Evolutionary conservation across 225 moss, liverwort and hornwort species (phyloP).

Genomic region (Lunularia cruciata): DNA sequence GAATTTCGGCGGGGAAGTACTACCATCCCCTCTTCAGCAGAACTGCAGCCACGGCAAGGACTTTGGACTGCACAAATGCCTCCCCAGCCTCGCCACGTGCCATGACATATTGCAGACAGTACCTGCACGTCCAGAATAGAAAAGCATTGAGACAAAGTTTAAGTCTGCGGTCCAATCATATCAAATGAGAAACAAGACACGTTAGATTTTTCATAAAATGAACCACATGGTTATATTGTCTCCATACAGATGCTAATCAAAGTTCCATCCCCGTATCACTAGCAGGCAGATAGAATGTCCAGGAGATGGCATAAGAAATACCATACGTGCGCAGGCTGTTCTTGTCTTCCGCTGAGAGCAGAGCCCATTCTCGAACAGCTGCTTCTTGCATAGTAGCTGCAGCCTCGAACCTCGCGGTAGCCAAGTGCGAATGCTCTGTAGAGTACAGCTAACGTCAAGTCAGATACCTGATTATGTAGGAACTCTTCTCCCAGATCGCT

Average conservation of each 20-base stretch:
- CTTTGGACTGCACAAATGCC: constrained; percentile 92
- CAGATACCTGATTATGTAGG: not conserved
- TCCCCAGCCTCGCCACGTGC: constrained; percentile 90
- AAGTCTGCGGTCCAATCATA: too few relatives aligned
- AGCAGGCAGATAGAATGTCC: not conserved
- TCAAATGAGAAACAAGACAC: too few relatives aligned
- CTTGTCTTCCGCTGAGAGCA: constrained; percentile 78
- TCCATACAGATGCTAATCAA: not conserved
- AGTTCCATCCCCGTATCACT: too few relatives aligned
- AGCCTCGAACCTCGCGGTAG: constrained; percentile 94
- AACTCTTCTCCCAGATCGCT: too few relatives aligned
- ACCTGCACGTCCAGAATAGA: constrained; percentile 45
- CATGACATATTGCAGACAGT: constrained; percentile 98
- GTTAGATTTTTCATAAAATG: too few relatives aligned
- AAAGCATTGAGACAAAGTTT: too few relatives aligned
- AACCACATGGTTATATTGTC: too few relatives aligned
- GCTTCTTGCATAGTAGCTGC: constrained; percentile 99
- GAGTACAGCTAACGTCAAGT: constrained; percentile 1
- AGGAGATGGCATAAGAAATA: not conserved
- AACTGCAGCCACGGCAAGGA: constrained; percentile 96
- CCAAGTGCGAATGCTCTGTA: constrained; percentile 89
- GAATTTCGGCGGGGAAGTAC: too few relatives aligned
- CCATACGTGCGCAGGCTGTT: constrained; percentile 78
- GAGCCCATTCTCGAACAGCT: constrained; percentile 90
- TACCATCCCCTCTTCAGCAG: constrained; percentile 96